Evolutionary conservation across 257 asterid genomes (phyloP).

Genomic region (Fraxinus pennsylvanica): DNA sequence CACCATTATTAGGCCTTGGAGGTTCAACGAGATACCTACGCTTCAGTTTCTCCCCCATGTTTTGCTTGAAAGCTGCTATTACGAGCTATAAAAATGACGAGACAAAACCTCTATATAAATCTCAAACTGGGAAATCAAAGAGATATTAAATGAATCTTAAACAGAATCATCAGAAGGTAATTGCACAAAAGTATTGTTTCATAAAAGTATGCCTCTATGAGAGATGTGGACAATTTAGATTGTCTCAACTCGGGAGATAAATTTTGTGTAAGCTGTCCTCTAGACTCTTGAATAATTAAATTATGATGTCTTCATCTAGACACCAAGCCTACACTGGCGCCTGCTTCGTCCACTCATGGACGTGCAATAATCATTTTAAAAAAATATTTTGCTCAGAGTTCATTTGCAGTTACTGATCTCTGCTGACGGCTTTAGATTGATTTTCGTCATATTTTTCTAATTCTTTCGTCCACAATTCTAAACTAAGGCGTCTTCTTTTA

Average conservation of each 20-base stretch:
- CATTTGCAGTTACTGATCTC: too few species aligned
- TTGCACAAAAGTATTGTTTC: not conserved
- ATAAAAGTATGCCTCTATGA: not conserved
- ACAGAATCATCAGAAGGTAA: not conserved
- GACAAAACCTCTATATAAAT: not conserved
- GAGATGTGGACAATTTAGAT: not conserved
- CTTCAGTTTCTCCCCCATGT: conserved; percentile 12
- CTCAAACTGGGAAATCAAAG: not conserved
- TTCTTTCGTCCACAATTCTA: too few species aligned
- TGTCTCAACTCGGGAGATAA: not conserved
- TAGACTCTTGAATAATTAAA: not conserved
- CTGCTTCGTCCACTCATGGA: too few species aligned
- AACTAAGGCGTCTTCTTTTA: too few species aligned
- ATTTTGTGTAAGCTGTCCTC: too few species aligned
- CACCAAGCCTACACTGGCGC: too few species aligned
- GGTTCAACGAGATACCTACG: conserved; percentile 10
- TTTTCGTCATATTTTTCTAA: too few species aligned
- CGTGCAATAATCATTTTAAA: too few species aligned
- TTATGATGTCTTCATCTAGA: too few species aligned
- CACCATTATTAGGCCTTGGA: conserved; percentile 17
- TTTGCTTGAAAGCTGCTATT: conserved; percentile 31
- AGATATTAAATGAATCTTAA: not conserved
- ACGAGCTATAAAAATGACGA: conserved; percentile 22
- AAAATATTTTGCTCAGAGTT: too few species aligned
- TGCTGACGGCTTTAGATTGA: too few species aligned